Base-by-base conservation (phyloP, 2,329 filamentous ascomycete genomes). In the Talaromyces albobiverticillius region DNA sequence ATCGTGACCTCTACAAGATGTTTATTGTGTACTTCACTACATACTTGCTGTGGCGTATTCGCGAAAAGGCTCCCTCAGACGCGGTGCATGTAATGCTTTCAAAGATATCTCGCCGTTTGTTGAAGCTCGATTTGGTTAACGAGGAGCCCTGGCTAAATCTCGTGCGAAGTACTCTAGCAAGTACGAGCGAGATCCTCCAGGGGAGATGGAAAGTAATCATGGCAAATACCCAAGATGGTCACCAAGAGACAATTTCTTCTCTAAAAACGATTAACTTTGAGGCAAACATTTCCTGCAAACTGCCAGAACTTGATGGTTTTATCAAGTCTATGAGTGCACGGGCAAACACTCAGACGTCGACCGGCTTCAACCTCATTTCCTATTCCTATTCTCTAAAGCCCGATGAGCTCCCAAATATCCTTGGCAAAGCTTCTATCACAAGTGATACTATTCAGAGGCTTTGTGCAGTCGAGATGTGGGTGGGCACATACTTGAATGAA, bases 11-110 rank as follows among this genome's bases (percentile, higher is more conserved):
- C 4, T 85, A 83, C 66, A 85, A 85, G 54, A 55, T 61, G 0
- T 79, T 79, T 58, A 80, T 83, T 75, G 43, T 76, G 0, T 77
- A 72, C 18, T 67, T 81, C 58, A 70, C 80, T 62, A 54, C 67
- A 0, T 49, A 56, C 0, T 55, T 80, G 5, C 59, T 80, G n/a
- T 34, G 66, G 0, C 16, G 47, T 1, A 63, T 66, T 0, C 57
- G 62, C 4, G 67, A 74, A 18, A 69, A 7, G 29, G 2, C 36
- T 2, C 20, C 46, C 11, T 25, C 31, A 38, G 49, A 45, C 40
- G 36, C 45, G 29, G 45, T 78, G 0, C 68, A 70, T 46, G 56
- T 64, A 3, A 78, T 81, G 69, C 69, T 58, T 5, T 67, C 72
- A 1, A 82, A 82, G 54, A 51, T 82, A 11, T 63, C 66, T 3